phyloP scores from a whole-genome alignment of 73 alveolate genomes.

The Stentor roeselii region DNA sequence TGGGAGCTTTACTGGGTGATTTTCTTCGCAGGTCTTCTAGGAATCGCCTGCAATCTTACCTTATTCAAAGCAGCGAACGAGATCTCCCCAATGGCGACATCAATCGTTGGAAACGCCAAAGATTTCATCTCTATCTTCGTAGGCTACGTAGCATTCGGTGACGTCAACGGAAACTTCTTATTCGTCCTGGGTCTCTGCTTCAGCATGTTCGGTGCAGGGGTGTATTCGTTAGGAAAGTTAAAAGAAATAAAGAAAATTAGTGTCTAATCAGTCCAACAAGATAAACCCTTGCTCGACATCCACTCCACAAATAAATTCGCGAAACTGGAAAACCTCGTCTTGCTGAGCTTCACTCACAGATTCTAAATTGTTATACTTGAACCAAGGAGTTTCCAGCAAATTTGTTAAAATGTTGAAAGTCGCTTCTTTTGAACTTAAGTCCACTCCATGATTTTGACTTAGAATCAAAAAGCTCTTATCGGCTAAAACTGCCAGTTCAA shows the following conservation, averaged over 20 bases:
- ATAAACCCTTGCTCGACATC: too few relatives aligned
- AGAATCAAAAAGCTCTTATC: too few relatives aligned
- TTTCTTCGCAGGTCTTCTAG: conserved; percentile 10
- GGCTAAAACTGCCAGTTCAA: too few relatives aligned
- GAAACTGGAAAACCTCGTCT: neutral
- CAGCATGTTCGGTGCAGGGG: neutral
- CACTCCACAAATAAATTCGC: neutral
- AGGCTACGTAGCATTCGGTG: conserved; percentile 5
- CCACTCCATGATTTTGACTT: too few relatives aligned
- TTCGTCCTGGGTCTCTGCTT: neutral
- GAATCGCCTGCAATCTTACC: neutral
- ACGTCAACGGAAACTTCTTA: neutral
- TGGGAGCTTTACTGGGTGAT: neutral
- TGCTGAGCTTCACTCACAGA: neutral
- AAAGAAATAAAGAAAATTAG: neutral
- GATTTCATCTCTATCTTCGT: neutral
- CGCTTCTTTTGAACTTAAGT: too few relatives aligned
- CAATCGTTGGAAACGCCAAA: conserved; percentile 10
- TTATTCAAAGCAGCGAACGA: neutral
- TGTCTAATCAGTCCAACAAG: too few relatives aligned
- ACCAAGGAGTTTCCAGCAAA: neutral
- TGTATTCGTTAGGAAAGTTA: neutral
- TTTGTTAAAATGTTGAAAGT: too few relatives aligned
- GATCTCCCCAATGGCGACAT: conserved; percentile 21
- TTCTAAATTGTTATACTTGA: neutral